Evolutionary conservation across 2,329 filamentous ascomycete genomes (phyloP).

Genomic region (Colletotrichum falcatum): DNA sequence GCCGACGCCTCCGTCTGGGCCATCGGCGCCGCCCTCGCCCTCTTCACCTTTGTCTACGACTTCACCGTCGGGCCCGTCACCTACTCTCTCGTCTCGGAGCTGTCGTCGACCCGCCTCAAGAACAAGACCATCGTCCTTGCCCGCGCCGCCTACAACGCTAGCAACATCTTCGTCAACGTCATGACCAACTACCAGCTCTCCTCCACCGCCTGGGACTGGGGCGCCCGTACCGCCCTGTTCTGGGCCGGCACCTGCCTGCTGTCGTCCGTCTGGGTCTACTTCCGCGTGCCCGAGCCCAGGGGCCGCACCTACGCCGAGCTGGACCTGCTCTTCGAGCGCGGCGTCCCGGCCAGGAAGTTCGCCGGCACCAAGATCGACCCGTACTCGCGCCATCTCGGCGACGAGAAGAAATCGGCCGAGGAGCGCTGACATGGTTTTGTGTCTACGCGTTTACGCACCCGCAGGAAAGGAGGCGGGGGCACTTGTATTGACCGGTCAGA

Average conservation of each 20-base stretch:
- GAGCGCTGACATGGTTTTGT: constrained; percentile 11
- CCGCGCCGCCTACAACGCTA: constrained; percentile 60
- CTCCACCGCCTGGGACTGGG: constrained; percentile 60
- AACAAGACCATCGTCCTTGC: constrained; percentile 67
- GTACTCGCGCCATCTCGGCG: constrained; percentile 44
- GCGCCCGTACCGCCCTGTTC: constrained; percentile 60
- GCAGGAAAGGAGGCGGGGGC: not conserved
- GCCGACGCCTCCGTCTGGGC: constrained; percentile 55
- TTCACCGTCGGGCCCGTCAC: constrained; percentile 66
- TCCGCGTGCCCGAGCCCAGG: constrained; percentile 66
- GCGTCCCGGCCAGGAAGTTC: constrained; percentile 55
- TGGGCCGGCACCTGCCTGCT: constrained; percentile 62
- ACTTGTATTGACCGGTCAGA: not conserved
- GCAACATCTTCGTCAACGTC: constrained; percentile 63
- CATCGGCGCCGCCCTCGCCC: constrained; percentile 60
- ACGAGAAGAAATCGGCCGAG: constrained; percentile 35
- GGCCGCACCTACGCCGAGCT: constrained; percentile 60
- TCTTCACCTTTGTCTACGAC: constrained; percentile 67
- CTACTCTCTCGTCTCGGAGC: constrained; percentile 64
- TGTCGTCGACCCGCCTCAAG: constrained; percentile 65
- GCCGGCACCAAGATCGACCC: constrained; percentile 54
- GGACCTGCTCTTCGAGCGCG: constrained; percentile 56
- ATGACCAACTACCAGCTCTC: constrained; percentile 63
- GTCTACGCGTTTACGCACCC: not conserved
- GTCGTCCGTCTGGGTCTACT: constrained; percentile 62